Evolutionary conservation across 108 stramenopile species (phyloP).

Genomic region (Nannochloropsis gaditana): DNA sequence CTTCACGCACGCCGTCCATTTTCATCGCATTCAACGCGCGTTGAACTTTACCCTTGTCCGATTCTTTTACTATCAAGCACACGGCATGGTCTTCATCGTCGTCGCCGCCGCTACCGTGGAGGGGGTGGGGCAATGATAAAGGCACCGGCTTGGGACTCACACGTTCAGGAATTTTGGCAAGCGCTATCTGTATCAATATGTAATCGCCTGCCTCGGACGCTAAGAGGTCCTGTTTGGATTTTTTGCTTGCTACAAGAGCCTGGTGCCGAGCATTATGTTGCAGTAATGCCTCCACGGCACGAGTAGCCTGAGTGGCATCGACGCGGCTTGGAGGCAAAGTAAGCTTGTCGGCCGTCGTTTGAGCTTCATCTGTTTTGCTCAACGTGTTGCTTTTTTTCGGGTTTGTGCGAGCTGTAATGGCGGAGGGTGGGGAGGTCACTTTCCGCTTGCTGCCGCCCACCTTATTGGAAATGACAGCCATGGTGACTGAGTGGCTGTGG

Average conservation of each 20-base stretch:
- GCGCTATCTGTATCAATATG: conserved; percentile 32
- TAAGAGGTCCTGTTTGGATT: not conserved
- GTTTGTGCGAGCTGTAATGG: not conserved
- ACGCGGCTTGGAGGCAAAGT: not conserved
- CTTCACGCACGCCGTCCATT: conserved; percentile 73
- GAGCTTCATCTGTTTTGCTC: not conserved
- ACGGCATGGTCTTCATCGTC: conserved; percentile 52
- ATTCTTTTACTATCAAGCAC: conserved; percentile 89
- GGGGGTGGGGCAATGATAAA: conserved; percentile 37
- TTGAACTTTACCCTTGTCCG: conserved; percentile 70
- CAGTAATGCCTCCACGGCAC: not conserved
- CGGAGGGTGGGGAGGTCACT: conserved; percentile 15
- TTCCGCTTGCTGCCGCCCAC: not conserved
- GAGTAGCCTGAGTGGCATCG: not conserved
- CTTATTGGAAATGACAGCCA: not conserved
- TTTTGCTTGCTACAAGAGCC: not conserved
- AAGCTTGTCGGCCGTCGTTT: not conserved
- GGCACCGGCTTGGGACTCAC: conserved; percentile 36
- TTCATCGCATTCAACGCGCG: conserved; percentile 61
- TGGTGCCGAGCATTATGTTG: conserved; percentile 15
- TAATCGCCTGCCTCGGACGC: conserved; percentile 29
- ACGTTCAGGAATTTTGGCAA: conserved; percentile 36
- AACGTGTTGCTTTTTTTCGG: not conserved
- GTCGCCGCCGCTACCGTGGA: conserved; percentile 18
- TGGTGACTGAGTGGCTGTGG: not conserved